A percentile compares a stretch with the other conserved stretches of the same genome.
phyloP scores from a whole-genome alignment of 768 basidiomycete species.

The Pluteus cervinus region DNA sequence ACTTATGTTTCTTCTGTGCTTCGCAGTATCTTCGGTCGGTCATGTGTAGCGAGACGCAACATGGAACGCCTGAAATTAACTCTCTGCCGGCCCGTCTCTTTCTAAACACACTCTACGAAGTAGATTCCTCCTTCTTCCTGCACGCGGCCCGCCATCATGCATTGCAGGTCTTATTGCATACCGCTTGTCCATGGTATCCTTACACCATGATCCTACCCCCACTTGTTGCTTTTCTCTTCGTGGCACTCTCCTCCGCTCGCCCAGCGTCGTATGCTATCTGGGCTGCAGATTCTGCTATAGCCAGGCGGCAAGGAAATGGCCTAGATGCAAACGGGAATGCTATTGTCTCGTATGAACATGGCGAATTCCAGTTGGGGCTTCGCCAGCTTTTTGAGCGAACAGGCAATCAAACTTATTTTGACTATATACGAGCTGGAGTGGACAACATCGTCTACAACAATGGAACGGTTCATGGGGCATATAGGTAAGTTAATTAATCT shows the following conservation, averaged over 20 bases:
- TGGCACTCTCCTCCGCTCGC: slow-evolving; percentile 20
- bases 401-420: slow-evolving; percentile 33
- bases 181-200: no score
- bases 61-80: no score
- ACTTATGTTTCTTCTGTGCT: no score
- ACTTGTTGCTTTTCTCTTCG: no score
- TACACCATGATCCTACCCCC: no score
- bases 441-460: slow-evolving; percentile 31
- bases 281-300: slow-evolving; percentile 40
- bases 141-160: no score
- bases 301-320: slow-evolving; percentile 37
- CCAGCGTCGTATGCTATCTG: slow-evolving; percentile 35
- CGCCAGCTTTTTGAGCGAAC: slow-evolving; percentile 33
- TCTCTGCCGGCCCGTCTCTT: no score
- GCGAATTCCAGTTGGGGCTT: slow-evolving; percentile 34
- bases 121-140: no score
- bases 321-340: slow-evolving; percentile 25
- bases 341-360: slow-evolving; percentile 33
- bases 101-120: no score
- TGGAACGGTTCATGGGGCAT: slow-evolving; percentile 32
- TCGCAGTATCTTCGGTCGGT: no score
- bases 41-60: no score
- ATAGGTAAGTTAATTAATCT: slow-evolving; percentile 21
- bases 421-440: slow-evolving; percentile 32
- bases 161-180: no score